Conservation (phyloP, 108 stramenopile species). For the Pelagomonas calceolata region DNA sequence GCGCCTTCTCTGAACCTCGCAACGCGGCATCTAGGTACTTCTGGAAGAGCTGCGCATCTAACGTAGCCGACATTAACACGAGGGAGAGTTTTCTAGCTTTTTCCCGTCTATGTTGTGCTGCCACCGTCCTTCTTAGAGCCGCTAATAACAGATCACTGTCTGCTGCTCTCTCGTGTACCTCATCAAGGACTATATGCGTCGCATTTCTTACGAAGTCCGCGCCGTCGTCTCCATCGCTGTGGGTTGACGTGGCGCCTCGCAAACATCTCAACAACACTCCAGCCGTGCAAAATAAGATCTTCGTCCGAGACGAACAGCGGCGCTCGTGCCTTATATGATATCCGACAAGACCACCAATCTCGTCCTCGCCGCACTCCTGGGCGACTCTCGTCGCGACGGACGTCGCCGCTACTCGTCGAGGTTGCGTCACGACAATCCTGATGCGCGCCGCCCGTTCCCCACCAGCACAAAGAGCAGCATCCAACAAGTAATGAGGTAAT, state of each 20-base stretch:
- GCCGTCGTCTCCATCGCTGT: constrained; percentile 46
- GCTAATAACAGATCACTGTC: constrained; percentile 79
- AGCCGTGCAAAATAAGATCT: constrained; percentile 87
- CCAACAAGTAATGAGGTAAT: constrained; percentile 66
- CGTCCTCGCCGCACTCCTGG: constrained; percentile 24
- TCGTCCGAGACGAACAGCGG: constrained; percentile 47
- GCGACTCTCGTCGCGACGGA: constrained; percentile 43
- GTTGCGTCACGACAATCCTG: constrained; percentile 56
- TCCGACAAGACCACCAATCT: constrained; percentile 33
- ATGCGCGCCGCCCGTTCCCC: constrained; percentile 36
- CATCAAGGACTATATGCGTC: constrained; percentile 31
- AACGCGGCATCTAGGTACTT: constrained; percentile 33
- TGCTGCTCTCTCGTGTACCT: constrained; percentile 48
- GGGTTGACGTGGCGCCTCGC: constrained; percentile 21
- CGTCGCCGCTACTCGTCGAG: constrained; percentile 41
- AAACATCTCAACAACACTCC: constrained; percentile 70
- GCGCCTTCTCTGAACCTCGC: constrained; percentile 16
- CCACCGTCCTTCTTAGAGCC: constrained; percentile 49
- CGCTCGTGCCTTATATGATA: constrained; percentile 56
- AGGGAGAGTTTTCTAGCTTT: constrained; percentile 26
- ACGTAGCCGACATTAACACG: constrained; percentile 50
- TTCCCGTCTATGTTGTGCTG: constrained; percentile 34
- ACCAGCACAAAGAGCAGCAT: constrained; percentile 44
- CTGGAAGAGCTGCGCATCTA: constrained; percentile 37
- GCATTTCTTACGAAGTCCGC: constrained; percentile 35